These are phyloP conservation scores for Saturnispora zaruensis DNA, from an alignment of 805 yeast species.

Conservation along the genomic window DNA sequence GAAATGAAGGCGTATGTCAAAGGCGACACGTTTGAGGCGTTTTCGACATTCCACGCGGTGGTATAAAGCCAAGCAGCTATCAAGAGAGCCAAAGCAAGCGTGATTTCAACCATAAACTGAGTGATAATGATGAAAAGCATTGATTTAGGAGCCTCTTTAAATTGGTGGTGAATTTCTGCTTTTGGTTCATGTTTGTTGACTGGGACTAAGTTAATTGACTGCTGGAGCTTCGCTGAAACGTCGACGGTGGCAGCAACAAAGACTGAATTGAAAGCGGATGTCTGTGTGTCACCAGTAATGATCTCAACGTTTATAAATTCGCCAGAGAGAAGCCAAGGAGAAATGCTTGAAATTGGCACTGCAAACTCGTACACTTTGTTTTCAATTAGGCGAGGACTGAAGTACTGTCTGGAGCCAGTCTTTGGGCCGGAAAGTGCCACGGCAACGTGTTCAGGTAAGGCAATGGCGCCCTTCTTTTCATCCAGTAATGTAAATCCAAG, in stretches of 20 bases:
- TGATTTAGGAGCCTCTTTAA: conserved; percentile 45
- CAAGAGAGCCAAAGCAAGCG: conserved; percentile 34
- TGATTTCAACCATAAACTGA: conserved; percentile 38
- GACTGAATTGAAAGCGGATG: conserved; percentile 13
- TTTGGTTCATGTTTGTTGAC: conserved; percentile 37
- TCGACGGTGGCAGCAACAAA: conserved; percentile 16
- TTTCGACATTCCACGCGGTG: conserved; percentile 31
- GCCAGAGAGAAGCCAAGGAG: conserved; percentile 17
- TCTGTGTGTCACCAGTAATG: conserved; percentile 23
- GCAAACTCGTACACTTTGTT: conserved; percentile 9
- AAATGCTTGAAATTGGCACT: conserved; percentile 18
- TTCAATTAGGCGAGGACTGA: conserved; percentile 17
- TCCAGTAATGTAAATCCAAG: conserved; percentile 16
- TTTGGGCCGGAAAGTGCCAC: conserved; percentile 16
- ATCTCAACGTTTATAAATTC: conserved; percentile 19
- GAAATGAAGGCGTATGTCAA: conserved; percentile 30
- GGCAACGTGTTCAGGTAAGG: conserved; percentile 23
- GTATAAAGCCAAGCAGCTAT: conserved; percentile 35
- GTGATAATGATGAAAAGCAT: conserved; percentile 45
- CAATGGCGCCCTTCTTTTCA: conserved; percentile 3
- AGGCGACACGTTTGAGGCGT: conserved; percentile 30
- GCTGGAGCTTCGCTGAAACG: conserved; percentile 14
- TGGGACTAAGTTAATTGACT: conserved; percentile 6
- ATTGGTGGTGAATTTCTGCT: conserved; percentile 58
- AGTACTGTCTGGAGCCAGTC: conserved; percentile 15